Percentiles rank a stretch among this genome's conserved stretches.
Evolutionary conservation across 345 rosid genomes (phyloP).

Genomic region (Gossypium sturtianum): DNA sequence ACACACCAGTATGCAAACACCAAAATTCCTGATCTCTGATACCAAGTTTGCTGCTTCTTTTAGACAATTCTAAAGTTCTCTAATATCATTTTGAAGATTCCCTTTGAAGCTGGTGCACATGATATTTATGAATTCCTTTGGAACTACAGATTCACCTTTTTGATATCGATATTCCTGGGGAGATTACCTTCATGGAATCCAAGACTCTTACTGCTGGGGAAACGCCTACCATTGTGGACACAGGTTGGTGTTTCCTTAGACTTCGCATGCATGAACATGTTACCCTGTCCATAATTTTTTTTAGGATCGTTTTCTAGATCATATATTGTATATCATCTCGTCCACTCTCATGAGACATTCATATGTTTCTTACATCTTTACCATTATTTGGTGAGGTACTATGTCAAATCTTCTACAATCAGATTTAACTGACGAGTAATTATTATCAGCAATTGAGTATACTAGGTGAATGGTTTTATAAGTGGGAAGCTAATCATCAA

Average conservation of each 20-base stretch:
- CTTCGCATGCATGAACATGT: not conserved
- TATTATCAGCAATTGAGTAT: not conserved
- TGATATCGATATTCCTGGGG: slow-evolving; percentile 95
- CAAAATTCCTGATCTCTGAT: not conserved
- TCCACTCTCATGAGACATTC: not conserved
- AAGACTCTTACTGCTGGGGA: slow-evolving; percentile 84
- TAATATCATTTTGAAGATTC: not conserved
- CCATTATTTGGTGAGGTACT: not conserved
- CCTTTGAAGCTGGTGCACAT: slow-evolving; percentile 1
- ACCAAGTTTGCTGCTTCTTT: not conserved
- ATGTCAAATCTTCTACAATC: not conserved
- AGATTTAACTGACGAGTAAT: not conserved
- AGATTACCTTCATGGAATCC: slow-evolving; percentile 88
- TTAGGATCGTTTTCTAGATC: not conserved
- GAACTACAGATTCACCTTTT: slow-evolving; percentile 75
- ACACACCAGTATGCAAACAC: not conserved
- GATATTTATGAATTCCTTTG: slow-evolving; percentile 16
- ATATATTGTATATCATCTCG: not conserved
- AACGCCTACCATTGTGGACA: slow-evolving; percentile 84
- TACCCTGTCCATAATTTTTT: slow-evolving; percentile 1
- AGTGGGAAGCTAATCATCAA: slow-evolving; percentile 1
- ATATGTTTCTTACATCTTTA: not conserved
- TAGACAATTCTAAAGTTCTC: not conserved
- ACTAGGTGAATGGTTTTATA: not conserved
- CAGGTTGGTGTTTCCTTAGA: slow-evolving; percentile 39